Conservation (phyloP, 2,329 filamentous ascomycete genomes). For the Calonectria naviculata region DNA sequence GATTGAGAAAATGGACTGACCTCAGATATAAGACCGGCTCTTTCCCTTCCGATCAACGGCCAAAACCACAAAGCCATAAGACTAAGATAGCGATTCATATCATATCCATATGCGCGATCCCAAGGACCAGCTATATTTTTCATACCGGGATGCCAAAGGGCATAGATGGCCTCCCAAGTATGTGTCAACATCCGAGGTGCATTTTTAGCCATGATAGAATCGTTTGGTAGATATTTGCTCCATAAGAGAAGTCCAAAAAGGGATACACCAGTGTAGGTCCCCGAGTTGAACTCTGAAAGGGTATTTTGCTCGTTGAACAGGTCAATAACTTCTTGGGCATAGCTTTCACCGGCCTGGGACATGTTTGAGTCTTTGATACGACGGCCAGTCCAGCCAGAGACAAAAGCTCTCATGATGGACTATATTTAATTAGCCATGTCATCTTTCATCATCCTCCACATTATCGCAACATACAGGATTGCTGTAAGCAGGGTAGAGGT, state of each 20-base stretch:
- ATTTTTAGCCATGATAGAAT: slow-evolving; percentile 64
- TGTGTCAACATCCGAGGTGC: slow-evolving; percentile 62
- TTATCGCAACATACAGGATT: slow-evolving; percentile 55
- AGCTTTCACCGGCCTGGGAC: slow-evolving; percentile 65
- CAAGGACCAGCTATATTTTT: slow-evolving; percentile 73
- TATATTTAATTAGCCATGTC: not conserved
- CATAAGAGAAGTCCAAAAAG: slow-evolving; percentile 68
- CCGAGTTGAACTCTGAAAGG: slow-evolving; percentile 71
- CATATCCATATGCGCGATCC: slow-evolving; percentile 72
- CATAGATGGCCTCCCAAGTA: slow-evolving; percentile 63
- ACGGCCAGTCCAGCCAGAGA: slow-evolving; percentile 68
- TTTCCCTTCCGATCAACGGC: slow-evolving; percentile 64
- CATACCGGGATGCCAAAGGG: slow-evolving; percentile 68
- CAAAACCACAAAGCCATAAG: slow-evolving; percentile 70
- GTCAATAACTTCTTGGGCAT: slow-evolving; percentile 65
- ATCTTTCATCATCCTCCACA: rapidly evolving
- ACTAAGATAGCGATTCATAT: slow-evolving; percentile 71
- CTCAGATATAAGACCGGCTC: slow-evolving; percentile 34
- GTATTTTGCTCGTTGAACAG: slow-evolving; percentile 67
- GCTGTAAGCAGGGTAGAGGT: slow-evolving; percentile 71
- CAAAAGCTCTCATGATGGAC: slow-evolving; percentile 70
- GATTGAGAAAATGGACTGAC: not conserved
- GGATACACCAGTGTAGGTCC: slow-evolving; percentile 72
- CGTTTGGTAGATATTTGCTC: slow-evolving; percentile 67
- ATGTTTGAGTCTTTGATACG: slow-evolving; percentile 66